Conservation (phyloP, 495 filamentous ascomycete genomes). For the Penicillium silybi region DNA sequence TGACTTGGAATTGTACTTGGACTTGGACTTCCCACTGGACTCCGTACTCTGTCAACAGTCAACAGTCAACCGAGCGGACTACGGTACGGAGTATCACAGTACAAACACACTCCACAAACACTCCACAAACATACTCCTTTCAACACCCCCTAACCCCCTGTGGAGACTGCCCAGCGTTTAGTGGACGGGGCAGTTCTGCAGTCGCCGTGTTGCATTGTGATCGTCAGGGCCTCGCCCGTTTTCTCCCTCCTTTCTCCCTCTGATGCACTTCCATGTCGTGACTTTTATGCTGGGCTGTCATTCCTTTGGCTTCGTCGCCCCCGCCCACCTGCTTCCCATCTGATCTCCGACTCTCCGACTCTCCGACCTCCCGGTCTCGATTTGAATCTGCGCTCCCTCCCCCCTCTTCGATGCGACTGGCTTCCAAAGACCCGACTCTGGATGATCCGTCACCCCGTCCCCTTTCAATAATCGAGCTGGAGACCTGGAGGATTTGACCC, state of each 20-base stretch:
- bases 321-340: slow-evolving; percentile 5
- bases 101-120: background rate
- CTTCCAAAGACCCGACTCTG: slow-evolving; percentile 10
- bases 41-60: too few species aligned
- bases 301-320: slow-evolving; percentile 33
- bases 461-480: background rate
- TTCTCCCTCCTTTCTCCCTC: slow-evolving; percentile 15
- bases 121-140: background rate
- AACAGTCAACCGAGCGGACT: too few species aligned
- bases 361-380: background rate
- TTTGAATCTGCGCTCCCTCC: background rate
- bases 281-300: slow-evolving; percentile 30
- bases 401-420: slow-evolving; percentile 9
- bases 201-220: slow-evolving; percentile 20
- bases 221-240: slow-evolving; percentile 30
- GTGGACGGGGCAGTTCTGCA: background rate
- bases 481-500: background rate
- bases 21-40: too few species aligned
- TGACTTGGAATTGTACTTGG: too few species aligned
- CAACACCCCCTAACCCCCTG: too few species aligned
- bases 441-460: slow-evolving; percentile 10
- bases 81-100: too few species aligned
- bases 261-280: background rate
- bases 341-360: slow-evolving; percentile 14
- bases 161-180: background rate